Evolutionary conservation across 2,329 filamentous ascomycete species (phyloP).

Genomic region (Niveomyces coronatus): DNA sequence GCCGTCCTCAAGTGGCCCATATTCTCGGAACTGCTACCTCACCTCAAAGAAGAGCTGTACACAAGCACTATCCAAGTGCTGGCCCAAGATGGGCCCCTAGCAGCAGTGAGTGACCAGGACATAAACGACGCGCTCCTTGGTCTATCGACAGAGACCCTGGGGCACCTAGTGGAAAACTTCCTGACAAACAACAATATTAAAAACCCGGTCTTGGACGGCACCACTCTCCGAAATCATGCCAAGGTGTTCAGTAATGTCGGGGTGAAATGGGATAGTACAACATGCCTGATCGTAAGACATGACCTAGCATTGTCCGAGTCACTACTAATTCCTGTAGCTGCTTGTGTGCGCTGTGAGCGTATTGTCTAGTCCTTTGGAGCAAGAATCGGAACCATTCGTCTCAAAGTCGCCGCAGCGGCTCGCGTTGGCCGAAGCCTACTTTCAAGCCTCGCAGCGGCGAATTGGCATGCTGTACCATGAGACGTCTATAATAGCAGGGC

Average conservation of each 20-base stretch:
- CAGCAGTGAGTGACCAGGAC: neutral
- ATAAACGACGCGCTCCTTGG: slow-evolving; percentile 10
- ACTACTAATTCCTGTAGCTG: slow-evolving; percentile 11
- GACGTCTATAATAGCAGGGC: slow-evolving; percentile 13
- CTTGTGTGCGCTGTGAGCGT: slow-evolving; percentile 15
- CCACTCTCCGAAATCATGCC: slow-evolving; percentile 12
- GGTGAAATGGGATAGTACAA: slow-evolving; percentile 14
- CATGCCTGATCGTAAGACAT: slow-evolving; percentile 14
- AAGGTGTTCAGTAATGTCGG: slow-evolving; percentile 11
- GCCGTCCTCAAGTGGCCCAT: neutral
- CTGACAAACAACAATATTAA: slow-evolving; percentile 14
- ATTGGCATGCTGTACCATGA: slow-evolving; percentile 15
- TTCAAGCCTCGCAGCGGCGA: slow-evolving; percentile 14
- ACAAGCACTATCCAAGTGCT: neutral
- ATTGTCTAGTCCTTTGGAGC: slow-evolving; percentile 8
- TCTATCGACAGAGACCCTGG: slow-evolving; percentile 11
- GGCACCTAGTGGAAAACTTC: slow-evolving; percentile 14
- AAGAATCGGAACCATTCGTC: slow-evolving; percentile 9
- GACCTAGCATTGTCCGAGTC: neutral
- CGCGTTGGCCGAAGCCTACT: slow-evolving; percentile 12
- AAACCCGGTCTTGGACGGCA: slow-evolving; percentile 14
- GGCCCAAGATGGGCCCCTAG: neutral
- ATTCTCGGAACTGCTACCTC: neutral
- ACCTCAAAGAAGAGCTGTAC: neutral
- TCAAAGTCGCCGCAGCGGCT: slow-evolving; percentile 9